These are phyloP conservation scores for Dissoconium aciculare DNA, from an alignment of 2,329 filamentous ascomycete genomes.

Conservation along the genomic window DNA sequence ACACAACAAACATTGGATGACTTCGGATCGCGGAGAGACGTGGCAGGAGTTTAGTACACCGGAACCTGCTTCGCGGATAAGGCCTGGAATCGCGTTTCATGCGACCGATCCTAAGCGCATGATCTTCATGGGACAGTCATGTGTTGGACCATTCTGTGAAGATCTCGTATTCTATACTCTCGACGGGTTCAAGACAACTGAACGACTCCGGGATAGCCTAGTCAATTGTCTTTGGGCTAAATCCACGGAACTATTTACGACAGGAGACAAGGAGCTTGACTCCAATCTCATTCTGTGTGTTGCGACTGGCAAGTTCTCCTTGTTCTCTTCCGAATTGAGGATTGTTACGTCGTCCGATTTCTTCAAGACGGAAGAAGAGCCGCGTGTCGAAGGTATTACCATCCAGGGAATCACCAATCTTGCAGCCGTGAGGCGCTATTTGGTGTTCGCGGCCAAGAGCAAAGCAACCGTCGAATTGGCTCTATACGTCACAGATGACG, in stretches of 20 bases:
- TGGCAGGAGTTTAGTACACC: conserved; percentile 63
- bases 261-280: conserved; percentile 50
- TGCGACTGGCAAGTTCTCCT: conserved; percentile 55
- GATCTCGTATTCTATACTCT: conserved; percentile 56
- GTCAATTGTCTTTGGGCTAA: conserved; percentile 81
- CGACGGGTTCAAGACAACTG: conserved; percentile 62
- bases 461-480: conserved; percentile 77
- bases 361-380: conserved; percentile 57
- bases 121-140: conserved; percentile 50
- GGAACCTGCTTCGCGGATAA: conserved; percentile 40
- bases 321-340: conserved; percentile 57
- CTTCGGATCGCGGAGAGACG: conserved; percentile 63
- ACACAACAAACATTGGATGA: conserved; percentile 61
- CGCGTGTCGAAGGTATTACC: conserved; percentile 55
- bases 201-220: conserved; percentile 52
- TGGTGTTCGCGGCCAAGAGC: conserved; percentile 70
- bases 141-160: conserved; percentile 25
- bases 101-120: conserved; percentile 71
- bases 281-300: conserved; percentile 66
- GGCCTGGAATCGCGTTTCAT: conserved; percentile 57
- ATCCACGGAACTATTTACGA: conserved; percentile 56
- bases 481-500: conserved; percentile 76
- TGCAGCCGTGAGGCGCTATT: conserved; percentile 69
- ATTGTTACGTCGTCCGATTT: conserved; percentile 71
- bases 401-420: conserved; percentile 70